phyloP scores from a whole-genome alignment of 2,329 filamentous ascomycete species.

The Blastomyces silverae region DNA sequence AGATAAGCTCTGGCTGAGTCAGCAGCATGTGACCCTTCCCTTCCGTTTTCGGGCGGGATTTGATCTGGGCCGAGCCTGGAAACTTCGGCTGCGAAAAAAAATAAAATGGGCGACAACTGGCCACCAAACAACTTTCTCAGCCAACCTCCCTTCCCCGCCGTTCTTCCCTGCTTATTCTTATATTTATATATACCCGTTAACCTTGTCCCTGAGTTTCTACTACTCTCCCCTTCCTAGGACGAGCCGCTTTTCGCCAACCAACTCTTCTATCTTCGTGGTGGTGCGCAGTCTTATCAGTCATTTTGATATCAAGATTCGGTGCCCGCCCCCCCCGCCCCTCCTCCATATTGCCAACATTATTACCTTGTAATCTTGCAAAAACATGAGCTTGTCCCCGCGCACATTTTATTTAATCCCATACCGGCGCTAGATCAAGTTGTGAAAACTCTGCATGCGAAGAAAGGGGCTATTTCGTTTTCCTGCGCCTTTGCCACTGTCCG shows the following conservation, averaged over 20 bases:
- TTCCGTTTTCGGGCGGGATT: background rate
- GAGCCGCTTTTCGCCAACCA: background rate
- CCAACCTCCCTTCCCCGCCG: background rate
- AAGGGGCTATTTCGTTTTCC: background rate
- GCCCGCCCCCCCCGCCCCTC: background rate
- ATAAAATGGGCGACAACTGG: background rate
- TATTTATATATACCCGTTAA: background rate
- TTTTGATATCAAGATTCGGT: background rate
- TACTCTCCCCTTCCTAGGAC: background rate
- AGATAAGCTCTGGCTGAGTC: constrained; percentile 10
- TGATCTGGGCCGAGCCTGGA: background rate
- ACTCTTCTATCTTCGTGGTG: background rate
- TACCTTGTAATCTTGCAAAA: background rate
- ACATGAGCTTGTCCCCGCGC: background rate
- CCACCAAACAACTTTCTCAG: background rate
- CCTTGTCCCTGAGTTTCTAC: background rate
- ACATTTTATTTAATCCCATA: background rate
- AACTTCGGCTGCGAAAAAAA: background rate
- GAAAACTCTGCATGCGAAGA: background rate
- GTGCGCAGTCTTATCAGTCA: background rate
- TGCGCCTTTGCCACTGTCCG: background rate
- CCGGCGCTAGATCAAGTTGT: background rate
- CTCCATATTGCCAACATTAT: background rate
- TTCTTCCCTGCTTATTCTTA: background rate
- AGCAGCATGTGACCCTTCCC: constrained; percentile 1